Base-by-base conservation (phyloP, 345 rosid genomes). In the Firmiana major region DNA sequence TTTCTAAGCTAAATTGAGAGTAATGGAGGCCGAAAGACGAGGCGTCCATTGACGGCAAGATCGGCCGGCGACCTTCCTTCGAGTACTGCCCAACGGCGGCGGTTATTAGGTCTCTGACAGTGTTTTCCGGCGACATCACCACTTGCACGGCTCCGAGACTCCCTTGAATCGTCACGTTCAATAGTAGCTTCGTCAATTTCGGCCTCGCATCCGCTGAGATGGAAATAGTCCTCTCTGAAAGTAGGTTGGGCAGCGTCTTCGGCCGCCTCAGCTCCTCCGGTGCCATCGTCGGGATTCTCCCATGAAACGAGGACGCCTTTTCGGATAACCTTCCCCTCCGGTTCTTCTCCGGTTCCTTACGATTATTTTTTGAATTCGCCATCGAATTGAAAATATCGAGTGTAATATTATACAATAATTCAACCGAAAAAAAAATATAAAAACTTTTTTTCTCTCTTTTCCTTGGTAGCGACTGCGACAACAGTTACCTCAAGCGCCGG, bases 1-100 rank as follows among this genome's bases (percentile, higher is more conserved):
- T 91, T 78, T 96, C 93, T 79, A 96, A 83, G 84, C 97, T 90
- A 77, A 96, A 96, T 75, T 96, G 99, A 24, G 99, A 96, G 76
- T 93, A 96, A 77, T 96, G 99, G 81, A 96, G 97, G 86, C 87
- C 91, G 75, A 88, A 91, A 42, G 84, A 63, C 5, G 87, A 65
- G 31, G 90, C 63, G 60, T 93, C 91, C 34, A 78, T 75, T 24
- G 82, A 77, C 69, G 73, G 85, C 74, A 83, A 83, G 11, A 87
- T 74, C 11, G 98, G 98, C 0, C 99, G 92, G 24, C 98, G 93
- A 49, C 89, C 79, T 87, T 93, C 98, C 85, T 90, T 93, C 43
- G 73, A 72, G 59, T 92, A 90, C 83, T 84, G 89, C 63, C 79
- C 77, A 28, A 90, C 45, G 4, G 92, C 85, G 16, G 89, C 83